Evolutionary conservation across 768 basidiomycete species (phyloP).

Genomic region (Pseudohyphozyma bogoriensis): DNA sequence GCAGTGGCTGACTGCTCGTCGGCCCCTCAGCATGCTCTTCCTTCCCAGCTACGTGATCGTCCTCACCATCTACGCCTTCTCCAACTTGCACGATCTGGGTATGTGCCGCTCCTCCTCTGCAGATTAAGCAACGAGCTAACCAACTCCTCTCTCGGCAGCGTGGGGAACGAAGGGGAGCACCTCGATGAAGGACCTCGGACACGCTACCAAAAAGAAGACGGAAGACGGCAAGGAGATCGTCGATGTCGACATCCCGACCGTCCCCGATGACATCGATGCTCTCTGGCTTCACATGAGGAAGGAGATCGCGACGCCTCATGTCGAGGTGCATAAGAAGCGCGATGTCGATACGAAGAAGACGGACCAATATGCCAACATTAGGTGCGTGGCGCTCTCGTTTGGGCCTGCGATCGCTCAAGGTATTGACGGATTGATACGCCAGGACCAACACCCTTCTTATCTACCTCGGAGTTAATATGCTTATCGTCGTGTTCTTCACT

Average conservation of each 20-base stretch:
- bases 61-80: slow-evolving; percentile 35
- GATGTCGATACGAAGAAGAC: slow-evolving; percentile 80
- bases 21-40: slow-evolving; percentile 44
- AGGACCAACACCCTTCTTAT: slow-evolving; percentile 40
- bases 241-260: slow-evolving; percentile 74
- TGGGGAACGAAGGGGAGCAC: slow-evolving; percentile 92
- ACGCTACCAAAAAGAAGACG: slow-evolving; percentile 77
- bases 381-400: slow-evolving; percentile 40
- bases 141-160: neutral
- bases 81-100: slow-evolving; percentile 55
- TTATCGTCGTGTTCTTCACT: slow-evolving; percentile 43
- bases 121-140: slow-evolving; percentile 9
- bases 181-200: slow-evolving; percentile 78
- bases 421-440: neutral
- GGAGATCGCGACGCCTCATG: slow-evolving; percentile 56
- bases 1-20: neutral
- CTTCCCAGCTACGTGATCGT: slow-evolving; percentile 38
- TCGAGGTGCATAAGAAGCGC: slow-evolving; percentile 69
- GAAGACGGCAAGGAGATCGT: slow-evolving; percentile 75
- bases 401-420: neutral
- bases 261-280: slow-evolving; percentile 75
- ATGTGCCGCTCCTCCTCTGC: slow-evolving; percentile 45
- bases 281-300: slow-evolving; percentile 69
- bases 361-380: slow-evolving; percentile 74
- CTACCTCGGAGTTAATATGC: slow-evolving; percentile 78